A percentile compares a stretch with the other conserved stretches of the same genome.
Conservation (phyloP, 1,284 basidiomycete genomes). For the Bjerkandera adusta region DNA sequence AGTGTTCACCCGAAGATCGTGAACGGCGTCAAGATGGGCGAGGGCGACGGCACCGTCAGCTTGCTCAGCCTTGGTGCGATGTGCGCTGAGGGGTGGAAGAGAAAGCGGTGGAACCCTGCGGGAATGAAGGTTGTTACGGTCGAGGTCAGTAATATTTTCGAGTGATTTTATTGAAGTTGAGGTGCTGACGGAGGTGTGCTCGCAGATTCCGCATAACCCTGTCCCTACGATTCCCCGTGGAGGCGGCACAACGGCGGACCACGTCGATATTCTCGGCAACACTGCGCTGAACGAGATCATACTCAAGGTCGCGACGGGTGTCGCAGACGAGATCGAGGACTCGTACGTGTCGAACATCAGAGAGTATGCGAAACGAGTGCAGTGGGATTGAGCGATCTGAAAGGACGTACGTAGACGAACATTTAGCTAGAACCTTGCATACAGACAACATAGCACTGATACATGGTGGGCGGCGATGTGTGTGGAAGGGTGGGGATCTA, state of each 20-base stretch:
- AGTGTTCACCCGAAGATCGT: conserved; percentile 62
- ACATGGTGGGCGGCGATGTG: neutral
- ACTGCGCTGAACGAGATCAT: conserved; percentile 89
- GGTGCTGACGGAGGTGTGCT: conserved; percentile 4
- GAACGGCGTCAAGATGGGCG: conserved; percentile 87
- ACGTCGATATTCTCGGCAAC: conserved; percentile 93
- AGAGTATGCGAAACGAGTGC: conserved; percentile 72
- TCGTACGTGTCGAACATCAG: conserved; percentile 78
- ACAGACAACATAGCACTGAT: no score
- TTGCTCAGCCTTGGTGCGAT: conserved; percentile 89
- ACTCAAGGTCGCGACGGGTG: conserved; percentile 82
- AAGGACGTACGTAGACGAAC: no score
- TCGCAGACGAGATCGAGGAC: conserved; percentile 68
- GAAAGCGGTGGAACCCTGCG: conserved; percentile 91
- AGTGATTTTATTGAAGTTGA: neutral
- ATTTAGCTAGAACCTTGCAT: no score
- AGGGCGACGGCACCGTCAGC: conserved; percentile 96
- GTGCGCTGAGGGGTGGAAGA: conserved; percentile 96
- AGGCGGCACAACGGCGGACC: conserved; percentile 88
- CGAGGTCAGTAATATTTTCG: conserved; percentile 51
- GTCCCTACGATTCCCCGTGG: conserved; percentile 77
- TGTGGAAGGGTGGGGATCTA: neutral
- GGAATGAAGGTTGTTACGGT: conserved; percentile 84
- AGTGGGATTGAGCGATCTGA: no score
- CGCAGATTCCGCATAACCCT: conserved; percentile 85